Conservation (phyloP, 106 monocot genomes). For the Alisma plantagoaquatica region DNA sequence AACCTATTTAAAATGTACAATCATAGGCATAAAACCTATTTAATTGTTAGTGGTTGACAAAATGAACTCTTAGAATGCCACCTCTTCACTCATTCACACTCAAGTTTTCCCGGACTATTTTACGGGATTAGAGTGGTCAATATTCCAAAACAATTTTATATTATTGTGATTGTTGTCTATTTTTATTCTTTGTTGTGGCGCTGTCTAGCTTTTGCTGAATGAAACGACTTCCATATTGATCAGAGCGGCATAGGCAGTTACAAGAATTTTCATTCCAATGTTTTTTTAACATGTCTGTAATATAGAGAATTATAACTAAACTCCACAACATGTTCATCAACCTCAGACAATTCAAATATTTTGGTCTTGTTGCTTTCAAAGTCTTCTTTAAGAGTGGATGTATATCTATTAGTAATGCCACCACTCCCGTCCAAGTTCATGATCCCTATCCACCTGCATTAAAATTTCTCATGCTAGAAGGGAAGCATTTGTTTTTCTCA, state of each 20-base stretch:
- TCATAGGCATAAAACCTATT: too few species aligned
- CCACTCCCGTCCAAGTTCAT: conserved; percentile 25
- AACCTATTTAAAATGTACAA: too few species aligned
- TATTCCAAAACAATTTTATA: too few species aligned
- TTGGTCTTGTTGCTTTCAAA: conserved; percentile 80
- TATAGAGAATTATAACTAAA: conserved; percentile 50
- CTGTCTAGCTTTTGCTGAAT: conserved; percentile 90
- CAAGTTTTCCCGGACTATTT: too few species aligned
- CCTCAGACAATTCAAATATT: conserved; percentile 75
- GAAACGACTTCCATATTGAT: conserved; percentile 81
- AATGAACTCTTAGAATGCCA: too few species aligned
- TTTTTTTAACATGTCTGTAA: not conserved
- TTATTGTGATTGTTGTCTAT: too few species aligned
- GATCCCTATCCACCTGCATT: conserved; percentile 25
- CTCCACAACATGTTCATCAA: conserved; percentile 81
- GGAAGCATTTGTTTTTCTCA: conserved; percentile 29
- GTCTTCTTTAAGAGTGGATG: conserved; percentile 64
- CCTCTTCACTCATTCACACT: too few species aligned
- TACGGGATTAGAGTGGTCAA: too few species aligned
- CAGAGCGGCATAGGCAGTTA: conserved; percentile 40
- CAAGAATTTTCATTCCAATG: conserved; percentile 13
- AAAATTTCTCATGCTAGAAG: conserved; percentile 51
- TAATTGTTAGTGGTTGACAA: too few species aligned
- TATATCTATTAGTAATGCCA: conserved; percentile 38
- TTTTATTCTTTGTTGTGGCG: conserved; percentile 55